These are phyloP conservation scores for Candida ipomoeae DNA, from an alignment of 805 yeast species.

Conservation along the genomic window DNA sequence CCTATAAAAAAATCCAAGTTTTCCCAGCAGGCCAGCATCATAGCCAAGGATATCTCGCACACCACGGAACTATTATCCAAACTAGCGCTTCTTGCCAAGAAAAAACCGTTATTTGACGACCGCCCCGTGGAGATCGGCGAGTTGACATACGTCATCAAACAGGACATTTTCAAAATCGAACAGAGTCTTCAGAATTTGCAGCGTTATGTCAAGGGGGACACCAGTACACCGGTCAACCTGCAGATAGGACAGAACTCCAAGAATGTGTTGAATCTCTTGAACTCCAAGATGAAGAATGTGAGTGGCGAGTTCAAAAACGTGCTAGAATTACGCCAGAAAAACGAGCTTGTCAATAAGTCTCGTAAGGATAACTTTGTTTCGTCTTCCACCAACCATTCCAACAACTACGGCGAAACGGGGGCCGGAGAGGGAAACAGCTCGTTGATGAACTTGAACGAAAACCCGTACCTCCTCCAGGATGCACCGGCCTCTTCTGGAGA, in stretches of 20 bases:
- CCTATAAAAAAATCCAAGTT: constrained; percentile 34
- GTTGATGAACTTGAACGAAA: constrained; percentile 30
- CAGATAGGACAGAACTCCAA: constrained; percentile 72
- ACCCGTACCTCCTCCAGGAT: constrained; percentile 33
- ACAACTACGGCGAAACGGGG: constrained; percentile 28
- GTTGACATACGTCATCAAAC: constrained; percentile 80
- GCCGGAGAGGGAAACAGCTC: constrained; percentile 7
- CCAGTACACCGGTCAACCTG: constrained; percentile 43
- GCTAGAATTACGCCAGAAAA: constrained; percentile 79
- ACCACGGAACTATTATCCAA: constrained; percentile 78
- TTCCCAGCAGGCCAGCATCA: constrained; percentile 64
- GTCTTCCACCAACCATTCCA: constrained; percentile 31
- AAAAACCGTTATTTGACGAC: constrained; percentile 90
- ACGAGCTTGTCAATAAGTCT: constrained; percentile 73
- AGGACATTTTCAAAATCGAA: constrained; percentile 80
- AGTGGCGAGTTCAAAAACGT: constrained; percentile 89
- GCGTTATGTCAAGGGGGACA: constrained; percentile 44
- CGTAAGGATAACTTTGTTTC: constrained; percentile 83
- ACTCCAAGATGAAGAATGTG: constrained; percentile 86
- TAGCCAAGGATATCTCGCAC: constrained; percentile 85
- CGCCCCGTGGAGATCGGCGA: constrained; percentile 92
- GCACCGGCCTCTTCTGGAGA: constrained; percentile 21
- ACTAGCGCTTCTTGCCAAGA: constrained; percentile 78
- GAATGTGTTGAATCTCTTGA: constrained; percentile 81
- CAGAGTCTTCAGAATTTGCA: constrained; percentile 62